Evolutionary conservation across 2,329 filamentous ascomycete genomes (phyloP).

Genomic region (Colletotrichum sp.): DNA sequence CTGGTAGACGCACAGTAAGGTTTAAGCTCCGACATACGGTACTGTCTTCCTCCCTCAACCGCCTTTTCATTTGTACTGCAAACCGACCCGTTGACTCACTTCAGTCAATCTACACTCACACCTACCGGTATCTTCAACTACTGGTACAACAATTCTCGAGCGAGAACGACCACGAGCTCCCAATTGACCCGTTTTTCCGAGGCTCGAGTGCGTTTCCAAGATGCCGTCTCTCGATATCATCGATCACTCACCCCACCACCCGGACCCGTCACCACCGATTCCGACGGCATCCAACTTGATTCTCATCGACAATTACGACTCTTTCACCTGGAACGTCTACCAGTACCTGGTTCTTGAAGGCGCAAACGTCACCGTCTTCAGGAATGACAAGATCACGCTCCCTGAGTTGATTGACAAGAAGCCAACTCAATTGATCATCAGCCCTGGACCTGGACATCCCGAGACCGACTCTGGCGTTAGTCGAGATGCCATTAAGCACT

Average conservation of each 20-base stretch:
- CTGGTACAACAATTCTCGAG: not conserved
- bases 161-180: not conserved
- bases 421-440: slow-evolving; percentile 93
- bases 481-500: slow-evolving; percentile 88
- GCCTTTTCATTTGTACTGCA: not conserved
- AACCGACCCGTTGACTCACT: slow-evolving; percentile 3
- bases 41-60: not conserved
- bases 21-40: slow-evolving; percentile 1
- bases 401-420: slow-evolving; percentile 83
- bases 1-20: not conserved
- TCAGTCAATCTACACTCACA: not conserved
- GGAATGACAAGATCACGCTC: slow-evolving; percentile 90
- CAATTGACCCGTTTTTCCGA: not conserved
- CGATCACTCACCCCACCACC: slow-evolving; percentile 89
- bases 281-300: slow-evolving; percentile 87
- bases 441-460: slow-evolving; percentile 93
- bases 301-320: slow-evolving; percentile 99
- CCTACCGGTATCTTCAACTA: not conserved
- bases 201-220: slow-evolving; percentile 25
- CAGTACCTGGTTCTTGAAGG: slow-evolving; percentile 98
- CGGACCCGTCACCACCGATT: slow-evolving; percentile 74
- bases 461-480: slow-evolving; percentile 91
- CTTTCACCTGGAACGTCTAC: slow-evolving; percentile 99
- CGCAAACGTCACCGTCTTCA: slow-evolving; percentile 84
- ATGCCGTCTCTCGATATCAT: slow-evolving; percentile 59